These are phyloP conservation scores for Vaccinium myrtillus DNA, from an alignment of 148 eudicot genomes.

Conservation along the genomic window DNA sequence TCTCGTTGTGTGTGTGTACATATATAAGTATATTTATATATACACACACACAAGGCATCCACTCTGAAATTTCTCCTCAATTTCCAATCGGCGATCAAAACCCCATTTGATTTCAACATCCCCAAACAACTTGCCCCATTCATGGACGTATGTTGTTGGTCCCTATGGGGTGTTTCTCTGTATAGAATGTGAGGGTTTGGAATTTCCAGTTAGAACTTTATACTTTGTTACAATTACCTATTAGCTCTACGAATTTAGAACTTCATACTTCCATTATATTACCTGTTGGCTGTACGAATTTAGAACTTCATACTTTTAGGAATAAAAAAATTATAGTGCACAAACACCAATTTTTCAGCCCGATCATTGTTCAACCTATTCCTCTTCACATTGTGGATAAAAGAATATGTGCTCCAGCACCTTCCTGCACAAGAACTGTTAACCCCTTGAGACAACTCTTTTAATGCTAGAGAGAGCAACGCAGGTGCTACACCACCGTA, in stretches of 20 bases:
- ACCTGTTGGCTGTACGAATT: too few species aligned
- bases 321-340: constrained; percentile 11
- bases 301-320: too few species aligned
- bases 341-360: constrained; percentile 19
- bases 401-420: background rate
- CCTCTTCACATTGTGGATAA: background rate
- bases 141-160: constrained; percentile 20
- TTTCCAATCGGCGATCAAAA: constrained; percentile 34
- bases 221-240: too few species aligned
- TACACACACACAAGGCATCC: constrained; percentile 32
- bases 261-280: too few species aligned
- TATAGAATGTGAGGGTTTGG: constrained; percentile 45
- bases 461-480: background rate
- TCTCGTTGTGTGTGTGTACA: too few species aligned
- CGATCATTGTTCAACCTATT: constrained; percentile 2
- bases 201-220: too few species aligned
- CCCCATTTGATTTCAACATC: constrained; percentile 23
- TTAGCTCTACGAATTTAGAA: too few species aligned
- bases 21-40: too few species aligned
- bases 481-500: background rate
- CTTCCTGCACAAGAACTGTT: background rate
- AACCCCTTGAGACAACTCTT: background rate
- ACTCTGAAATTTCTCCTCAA: constrained; percentile 36
- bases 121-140: constrained; percentile 25
- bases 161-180: constrained; percentile 36